Base-by-base conservation (phyloP, 176 grass and related monocot species). In the Aegilops umbellulata region DNA sequence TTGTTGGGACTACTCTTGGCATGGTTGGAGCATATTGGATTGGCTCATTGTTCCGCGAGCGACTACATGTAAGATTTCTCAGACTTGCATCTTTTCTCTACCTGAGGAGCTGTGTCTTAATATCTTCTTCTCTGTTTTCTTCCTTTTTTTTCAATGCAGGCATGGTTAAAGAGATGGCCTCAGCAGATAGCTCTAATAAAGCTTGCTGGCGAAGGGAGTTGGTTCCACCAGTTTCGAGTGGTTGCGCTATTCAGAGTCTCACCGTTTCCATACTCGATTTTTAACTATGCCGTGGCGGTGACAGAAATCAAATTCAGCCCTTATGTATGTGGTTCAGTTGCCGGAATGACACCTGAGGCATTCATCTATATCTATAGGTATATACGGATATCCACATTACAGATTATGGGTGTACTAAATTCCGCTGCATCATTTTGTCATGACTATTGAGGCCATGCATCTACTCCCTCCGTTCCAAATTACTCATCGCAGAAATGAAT, bases 351-450 rank as follows among this genome's bases (percentile, higher is more conserved):
- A 82, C 94, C 97, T 24, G 97, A 99, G 85, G 86, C 97, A 64
- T 96, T 98, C 79, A 71, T 98, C 84, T 98, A 98, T 36, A 98
- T 98, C 49, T 98, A 98, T 84, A 99, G 97, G 97, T 75, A 67
- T 84, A 81, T 58, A 34, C 60, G 27, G 12, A 60, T 84, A 60
- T 76, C 36, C 58, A 68, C 32, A 77, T 10, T 61, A 15, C 25
- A 22, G 25, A 86, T 74, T 60, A 36, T 68, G 7, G 55, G 10
- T 63, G 66, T 53, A 13, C 1, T 79, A 4, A 62, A 17, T 30
- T 70, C 35, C 4, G 16, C 47, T 32, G 4, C 13, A 55, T 63
- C 3, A 11, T 65, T 64, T 82, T 67, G 19, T 57, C 19, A 57
- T 57, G 53, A 55, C 51, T 55, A 55, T 8, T 55, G 51, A 55